Conservation (phyloP, 495 filamentous ascomycete genomes). For the Daldinia concentrica region DNA sequence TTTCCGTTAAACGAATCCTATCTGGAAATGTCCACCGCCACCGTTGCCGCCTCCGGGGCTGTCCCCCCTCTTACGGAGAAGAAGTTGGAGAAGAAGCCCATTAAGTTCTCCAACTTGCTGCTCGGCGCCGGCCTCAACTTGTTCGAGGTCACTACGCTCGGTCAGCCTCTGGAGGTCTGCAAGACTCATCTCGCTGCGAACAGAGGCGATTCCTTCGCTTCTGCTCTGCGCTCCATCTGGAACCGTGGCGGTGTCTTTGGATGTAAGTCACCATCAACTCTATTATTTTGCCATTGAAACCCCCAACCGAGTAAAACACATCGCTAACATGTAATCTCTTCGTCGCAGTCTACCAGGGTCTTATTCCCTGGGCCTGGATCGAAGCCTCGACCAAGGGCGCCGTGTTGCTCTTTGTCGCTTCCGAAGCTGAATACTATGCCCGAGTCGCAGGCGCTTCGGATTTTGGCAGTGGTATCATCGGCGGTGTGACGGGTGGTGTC, state of each 20-base stretch:
- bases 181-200: slow-evolving; percentile 99
- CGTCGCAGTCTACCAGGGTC: slow-evolving; percentile 91
- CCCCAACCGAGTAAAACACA: not conserved
- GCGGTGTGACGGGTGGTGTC: slow-evolving; percentile 93
- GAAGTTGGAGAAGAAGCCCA: slow-evolving; percentile 95
- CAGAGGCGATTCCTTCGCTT: slow-evolving; percentile 83
- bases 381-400: slow-evolving; percentile 99
- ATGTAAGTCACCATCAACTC: slow-evolving; percentile 71
- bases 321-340: slow-evolving; percentile 15
- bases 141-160: slow-evolving; percentile 88
- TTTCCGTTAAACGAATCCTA: slow-evolving; percentile 61
- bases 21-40: slow-evolving; percentile 64
- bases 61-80: slow-evolving; percentile 59
- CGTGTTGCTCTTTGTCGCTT: slow-evolving; percentile 98
- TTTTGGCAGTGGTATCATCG: slow-evolving; percentile 87
- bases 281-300: not conserved
- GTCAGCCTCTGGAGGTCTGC: slow-evolving; percentile 95
- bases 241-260: slow-evolving; percentile 91
- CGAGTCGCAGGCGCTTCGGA: slow-evolving; percentile 80
- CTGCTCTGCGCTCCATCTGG: slow-evolving; percentile 88
- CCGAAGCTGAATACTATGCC: slow-evolving; percentile 95
- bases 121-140: slow-evolving; percentile 96
- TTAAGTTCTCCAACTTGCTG: slow-evolving; percentile 99
- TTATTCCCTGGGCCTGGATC: slow-evolving; percentile 99
- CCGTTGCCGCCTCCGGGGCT: slow-evolving; percentile 64